phyloP scores from a whole-genome alignment of 176 grass and related monocot genomes.

The Carex scoparia region DNA sequence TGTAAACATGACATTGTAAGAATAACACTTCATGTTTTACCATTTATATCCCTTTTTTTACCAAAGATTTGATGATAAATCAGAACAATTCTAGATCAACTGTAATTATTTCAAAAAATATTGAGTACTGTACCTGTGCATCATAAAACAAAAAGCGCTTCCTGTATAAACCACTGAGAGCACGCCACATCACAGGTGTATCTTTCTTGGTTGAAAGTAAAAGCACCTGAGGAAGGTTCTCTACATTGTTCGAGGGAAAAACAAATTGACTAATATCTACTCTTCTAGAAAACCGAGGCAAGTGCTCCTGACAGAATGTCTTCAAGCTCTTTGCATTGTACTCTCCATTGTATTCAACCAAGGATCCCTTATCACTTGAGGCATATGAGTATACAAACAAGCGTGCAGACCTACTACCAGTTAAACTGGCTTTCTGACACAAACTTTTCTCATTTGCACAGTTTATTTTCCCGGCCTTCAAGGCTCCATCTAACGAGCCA shows the following conservation, averaged over 20 bases:
- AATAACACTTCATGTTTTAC: constrained; percentile 1
- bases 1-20: neutral
- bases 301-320: constrained; percentile 76
- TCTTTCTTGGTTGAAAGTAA: constrained; percentile 83
- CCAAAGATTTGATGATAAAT: neutral
- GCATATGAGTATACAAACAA: constrained; percentile 80
- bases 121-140: constrained; percentile 45
- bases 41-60: neutral
- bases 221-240: constrained; percentile 70
- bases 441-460: constrained; percentile 59
- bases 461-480: constrained; percentile 87
- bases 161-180: constrained; percentile 67
- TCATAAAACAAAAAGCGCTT: constrained; percentile 72
- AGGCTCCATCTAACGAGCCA: constrained; percentile 51
- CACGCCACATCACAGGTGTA: constrained; percentile 81
- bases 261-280: constrained; percentile 52
- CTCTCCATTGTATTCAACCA: constrained; percentile 81
- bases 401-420: constrained; percentile 43
- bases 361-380: constrained; percentile 54
- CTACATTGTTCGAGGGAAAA: constrained; percentile 39
- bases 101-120: neutral
- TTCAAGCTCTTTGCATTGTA: constrained; percentile 72
- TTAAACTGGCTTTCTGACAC: constrained; percentile 56
- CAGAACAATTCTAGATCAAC: neutral
- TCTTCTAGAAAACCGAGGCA: constrained; percentile 81